phyloP scores from a whole-genome alignment of 2,329 filamentous ascomycete species.

The Beauveria asiatica region DNA sequence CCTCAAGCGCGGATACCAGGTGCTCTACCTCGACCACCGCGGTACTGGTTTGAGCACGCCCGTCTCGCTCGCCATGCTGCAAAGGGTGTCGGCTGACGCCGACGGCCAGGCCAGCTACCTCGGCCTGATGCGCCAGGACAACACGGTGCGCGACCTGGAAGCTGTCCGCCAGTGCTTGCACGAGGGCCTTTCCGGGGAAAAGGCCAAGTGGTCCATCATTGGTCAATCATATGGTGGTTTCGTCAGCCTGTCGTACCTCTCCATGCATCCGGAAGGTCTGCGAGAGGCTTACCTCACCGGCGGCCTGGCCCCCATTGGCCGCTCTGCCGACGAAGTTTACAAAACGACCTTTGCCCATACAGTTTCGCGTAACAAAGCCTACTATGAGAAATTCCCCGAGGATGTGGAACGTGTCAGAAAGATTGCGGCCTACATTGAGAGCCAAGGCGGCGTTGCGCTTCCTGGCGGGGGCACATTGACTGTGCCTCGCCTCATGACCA shows the following conservation, averaged over 20 bases:
- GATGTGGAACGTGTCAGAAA: constrained; percentile 61
- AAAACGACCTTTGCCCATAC: constrained; percentile 61
- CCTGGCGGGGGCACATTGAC: constrained; percentile 68
- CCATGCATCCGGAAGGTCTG: constrained; percentile 66
- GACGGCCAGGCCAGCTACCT: constrained; percentile 71
- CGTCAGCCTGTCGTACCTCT: constrained; percentile 75
- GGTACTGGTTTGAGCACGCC: constrained; percentile 81
- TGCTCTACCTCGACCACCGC: constrained; percentile 82
- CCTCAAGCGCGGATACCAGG: constrained; percentile 73
- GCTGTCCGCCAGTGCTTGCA: constrained; percentile 73
- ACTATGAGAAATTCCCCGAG: constrained; percentile 79
- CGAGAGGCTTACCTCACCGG: constrained; percentile 79
- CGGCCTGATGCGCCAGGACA: constrained; percentile 79
- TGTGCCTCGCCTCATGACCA: constrained; percentile 62
- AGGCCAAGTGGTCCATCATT: constrained; percentile 75
- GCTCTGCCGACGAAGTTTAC: constrained; percentile 68
- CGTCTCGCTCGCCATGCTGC: constrained; percentile 64
- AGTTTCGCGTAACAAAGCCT: constrained; percentile 62
- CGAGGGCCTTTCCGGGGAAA: constrained; percentile 55
- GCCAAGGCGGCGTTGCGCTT: constrained; percentile 48
- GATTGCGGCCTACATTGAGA: constrained; percentile 56
- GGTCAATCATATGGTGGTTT: constrained; percentile 94
- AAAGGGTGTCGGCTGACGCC: constrained; percentile 46
- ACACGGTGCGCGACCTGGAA: constrained; percentile 81
- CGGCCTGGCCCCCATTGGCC: constrained; percentile 70